Conservation (phyloP, 768 basidiomycete species). For the Nevesoporus exiguus region DNA sequence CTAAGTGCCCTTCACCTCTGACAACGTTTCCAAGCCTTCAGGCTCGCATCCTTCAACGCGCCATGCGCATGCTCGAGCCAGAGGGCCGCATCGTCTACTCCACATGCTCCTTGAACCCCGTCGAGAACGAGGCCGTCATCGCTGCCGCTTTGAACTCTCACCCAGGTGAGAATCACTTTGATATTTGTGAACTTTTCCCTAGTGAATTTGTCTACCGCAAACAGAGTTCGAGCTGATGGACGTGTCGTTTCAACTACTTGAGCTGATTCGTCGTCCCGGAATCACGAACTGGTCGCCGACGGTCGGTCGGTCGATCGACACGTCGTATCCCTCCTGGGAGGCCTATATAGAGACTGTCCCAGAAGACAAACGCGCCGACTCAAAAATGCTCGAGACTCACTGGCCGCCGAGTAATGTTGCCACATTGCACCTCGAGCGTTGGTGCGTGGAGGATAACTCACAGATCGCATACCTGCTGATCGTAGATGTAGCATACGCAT, state of each 20-base stretch:
- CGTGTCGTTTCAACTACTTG: slow-evolving; percentile 65
- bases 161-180: slow-evolving; percentile 44
- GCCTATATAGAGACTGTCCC: slow-evolving; percentile 52
- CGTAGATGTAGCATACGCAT: slow-evolving; percentile 64
- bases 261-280: slow-evolving; percentile 71
- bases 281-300: slow-evolving; percentile 77
- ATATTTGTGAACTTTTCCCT: background rate
- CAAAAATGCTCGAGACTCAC: slow-evolving; percentile 66
- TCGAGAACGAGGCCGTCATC: slow-evolving; percentile 96
- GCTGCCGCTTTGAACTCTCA: slow-evolving; percentile 74
- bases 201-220: background rate
- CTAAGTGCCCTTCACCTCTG: background rate
- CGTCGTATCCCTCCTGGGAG: slow-evolving; percentile 56
- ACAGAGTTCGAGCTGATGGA: slow-evolving; percentile 78
- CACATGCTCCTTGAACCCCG: slow-evolving; percentile 94
- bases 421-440: slow-evolving; percentile 61
- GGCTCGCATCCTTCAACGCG: slow-evolving; percentile 86
- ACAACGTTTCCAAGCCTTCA: slow-evolving; percentile 62
- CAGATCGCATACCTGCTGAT: background rate
- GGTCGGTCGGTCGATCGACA: slow-evolving; percentile 49
- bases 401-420: slow-evolving; percentile 76
- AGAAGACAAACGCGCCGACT: slow-evolving; percentile 45
- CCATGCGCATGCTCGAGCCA: slow-evolving; percentile 78
- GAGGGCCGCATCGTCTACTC: slow-evolving; percentile 96
- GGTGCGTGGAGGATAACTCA: slow-evolving; percentile 44